phyloP scores from a whole-genome alignment of 495 filamentous ascomycete genomes.

The Hypoxylon crocopeplum region DNA sequence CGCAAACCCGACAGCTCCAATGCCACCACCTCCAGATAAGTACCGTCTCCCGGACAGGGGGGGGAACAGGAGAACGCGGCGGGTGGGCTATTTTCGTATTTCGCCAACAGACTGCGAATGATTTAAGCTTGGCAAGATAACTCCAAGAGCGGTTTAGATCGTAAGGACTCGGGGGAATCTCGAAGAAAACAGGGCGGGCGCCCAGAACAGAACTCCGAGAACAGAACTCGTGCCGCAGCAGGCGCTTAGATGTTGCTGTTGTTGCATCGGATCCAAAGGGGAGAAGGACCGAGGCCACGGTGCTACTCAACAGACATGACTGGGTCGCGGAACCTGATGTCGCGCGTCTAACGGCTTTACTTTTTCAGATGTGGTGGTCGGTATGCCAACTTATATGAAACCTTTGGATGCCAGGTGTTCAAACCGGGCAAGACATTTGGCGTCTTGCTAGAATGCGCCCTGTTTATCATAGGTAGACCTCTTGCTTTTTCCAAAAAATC shows the following conservation, averaged over 20 bases:
- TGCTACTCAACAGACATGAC: not conserved
- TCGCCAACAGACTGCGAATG: not conserved
- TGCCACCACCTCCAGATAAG: not conserved
- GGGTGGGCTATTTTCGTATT: conserved; percentile 25
- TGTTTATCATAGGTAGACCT: too few species aligned
- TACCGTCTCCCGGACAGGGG: too few species aligned
- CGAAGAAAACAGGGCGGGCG: not conserved
- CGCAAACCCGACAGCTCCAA: conserved; percentile 13
- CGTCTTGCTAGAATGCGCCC: not conserved
- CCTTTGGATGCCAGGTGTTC: not conserved
- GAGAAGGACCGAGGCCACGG: conserved; percentile 9
- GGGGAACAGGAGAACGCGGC: not conserved
- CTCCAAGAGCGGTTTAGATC: not conserved
- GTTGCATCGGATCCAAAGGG: conserved; percentile 23
- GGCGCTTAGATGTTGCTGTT: conserved; percentile 20
- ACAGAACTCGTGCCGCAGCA: too few species aligned
- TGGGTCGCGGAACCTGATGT: not conserved
- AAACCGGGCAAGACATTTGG: not conserved
- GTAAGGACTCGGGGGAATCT: not conserved
- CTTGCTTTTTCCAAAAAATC: too few species aligned
- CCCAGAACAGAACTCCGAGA: not conserved
- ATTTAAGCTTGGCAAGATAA: conserved; percentile 26
- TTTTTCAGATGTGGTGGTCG: not conserved
- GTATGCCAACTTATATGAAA: not conserved
- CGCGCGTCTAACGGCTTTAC: conserved; percentile 10